Evolutionary conservation across 2,329 filamentous ascomycete genomes (phyloP).

Genomic region (Botrytis byssoidea): DNA sequence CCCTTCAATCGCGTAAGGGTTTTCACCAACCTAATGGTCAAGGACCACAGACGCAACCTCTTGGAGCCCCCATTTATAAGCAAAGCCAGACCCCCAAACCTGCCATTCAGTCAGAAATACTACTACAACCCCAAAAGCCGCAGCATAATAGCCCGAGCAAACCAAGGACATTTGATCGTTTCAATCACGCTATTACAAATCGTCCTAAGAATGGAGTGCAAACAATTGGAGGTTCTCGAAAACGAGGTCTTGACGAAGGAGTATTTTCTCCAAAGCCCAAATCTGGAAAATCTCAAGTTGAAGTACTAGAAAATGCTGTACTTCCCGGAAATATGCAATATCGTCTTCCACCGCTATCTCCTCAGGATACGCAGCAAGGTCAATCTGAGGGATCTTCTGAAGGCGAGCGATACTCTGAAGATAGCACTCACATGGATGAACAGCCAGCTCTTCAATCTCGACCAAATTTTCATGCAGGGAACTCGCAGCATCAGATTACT

Average conservation of each 20-base stretch:
- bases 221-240: slow-evolving; percentile 2
- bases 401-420: slow-evolving; percentile 11
- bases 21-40: not conserved
- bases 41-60: not conserved
- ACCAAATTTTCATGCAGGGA: not conserved
- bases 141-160: slow-evolving; percentile 1
- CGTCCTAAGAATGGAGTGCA: not conserved
- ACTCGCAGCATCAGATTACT: not conserved
- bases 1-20: not conserved
- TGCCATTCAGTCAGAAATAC: not conserved
- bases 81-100: slow-evolving; percentile 11
- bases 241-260: slow-evolving; percentile 7
- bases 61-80: not conserved
- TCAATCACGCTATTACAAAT: slow-evolving; percentile 5
- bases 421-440: not conserved
- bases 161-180: slow-evolving; percentile 7
- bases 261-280: slow-evolving; percentile 7
- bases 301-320: not conserved
- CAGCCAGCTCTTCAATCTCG: slow-evolving; percentile 16
- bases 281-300: slow-evolving; percentile 1
- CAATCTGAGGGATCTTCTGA: slow-evolving; percentile 2
- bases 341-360: not conserved
- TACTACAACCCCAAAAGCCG: not conserved
- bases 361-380: not conserved
- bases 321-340: not conserved